phyloP scores from a whole-genome alignment of 169 alveolate genomes.

The Cryptosporidium parvum region DNA sequence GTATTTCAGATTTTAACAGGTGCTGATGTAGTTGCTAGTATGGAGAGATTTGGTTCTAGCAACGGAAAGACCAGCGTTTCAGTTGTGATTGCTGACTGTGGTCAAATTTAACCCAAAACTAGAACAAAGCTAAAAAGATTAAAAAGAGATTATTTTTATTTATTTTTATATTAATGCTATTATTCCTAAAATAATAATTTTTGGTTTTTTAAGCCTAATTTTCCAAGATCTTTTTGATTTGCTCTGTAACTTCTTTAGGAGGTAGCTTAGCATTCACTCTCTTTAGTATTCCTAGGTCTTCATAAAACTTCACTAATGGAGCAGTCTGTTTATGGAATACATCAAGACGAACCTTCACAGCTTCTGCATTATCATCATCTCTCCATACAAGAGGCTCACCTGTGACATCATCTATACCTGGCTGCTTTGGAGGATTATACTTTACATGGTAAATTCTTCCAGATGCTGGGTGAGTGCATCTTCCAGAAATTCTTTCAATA shows the following conservation, averaged over 20 bases:
- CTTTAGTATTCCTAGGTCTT: conserved; percentile 80
- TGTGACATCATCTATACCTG: conserved; percentile 91
- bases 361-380: conserved; percentile 87
- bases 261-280: conserved; percentile 82
- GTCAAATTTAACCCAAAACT: conserved; percentile 78
- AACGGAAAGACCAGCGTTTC: conserved; percentile 89
- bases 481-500: conserved; percentile 91
- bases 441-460: conserved; percentile 94
- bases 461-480: conserved; percentile 93
- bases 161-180: not conserved
- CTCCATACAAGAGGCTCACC: conserved; percentile 88
- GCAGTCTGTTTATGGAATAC: conserved; percentile 82
- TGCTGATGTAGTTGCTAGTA: conserved; percentile 90
- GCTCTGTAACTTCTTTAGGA: conserved; percentile 82
- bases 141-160: not conserved
- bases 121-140: not conserved
- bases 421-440: conserved; percentile 92
- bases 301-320: conserved; percentile 85
- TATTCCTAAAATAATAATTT: not conserved
- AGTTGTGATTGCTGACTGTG: conserved; percentile 94
- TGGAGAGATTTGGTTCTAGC: conserved; percentile 92
- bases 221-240: conserved; percentile 73
- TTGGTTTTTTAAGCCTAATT: not conserved
- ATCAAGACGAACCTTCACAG: conserved; percentile 83
- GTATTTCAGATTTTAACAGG: conserved; percentile 84